Base-by-base conservation (phyloP, 1,284 basidiomycete species). In the Heterobasidion annosum region DNA sequence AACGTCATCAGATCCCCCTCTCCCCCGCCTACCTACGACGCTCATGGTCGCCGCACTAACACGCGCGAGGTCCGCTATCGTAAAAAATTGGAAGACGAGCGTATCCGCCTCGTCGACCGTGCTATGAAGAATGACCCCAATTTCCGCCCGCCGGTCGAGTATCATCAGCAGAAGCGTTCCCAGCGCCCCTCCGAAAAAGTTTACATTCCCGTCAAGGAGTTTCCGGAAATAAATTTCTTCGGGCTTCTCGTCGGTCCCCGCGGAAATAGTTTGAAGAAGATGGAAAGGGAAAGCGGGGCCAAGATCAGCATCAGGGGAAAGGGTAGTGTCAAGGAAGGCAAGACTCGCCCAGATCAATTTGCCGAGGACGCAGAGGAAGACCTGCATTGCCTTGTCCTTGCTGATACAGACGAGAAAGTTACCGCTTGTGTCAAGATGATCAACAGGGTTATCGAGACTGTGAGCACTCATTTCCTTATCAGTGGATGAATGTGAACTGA, bases 141-240 rank as follows among this genome's bases (percentile, higher is more conserved):
- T 68, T 99, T 95, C 78, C 89, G 90, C 47, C 93, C 97, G 50
- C 96, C 97, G 9, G 86, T 92, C 56, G 94, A 98, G 69, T 98
- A 95, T 67, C 91, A 97, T 58, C 93, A 95, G 68, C 89, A 93
- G 65, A 93, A 94, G 67, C 86, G 91, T 50, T 91, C 89, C 42
- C 88, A 91, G 57, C 83, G 93, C 51, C 93, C 94, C 13, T 89
- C 88, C 49, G 97, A 99, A 58, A 99, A 99, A 72, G 96, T 99
- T 56, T 99, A 98, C 68, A 95, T 99, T 59, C 97, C 97, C 33
- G 93, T 98, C 65, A 98, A 99, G 69, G 97, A 99, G 73, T 99
- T 99, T 66, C 97, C 97, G 4, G 96, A 99, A 72, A 99, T 99
- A 78, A 99, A 99, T 71, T 99, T 99, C 72, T 99, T 99, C 65